These are phyloP conservation scores for Aspergillus mulundensis DNA, from an alignment of 495 filamentous ascomycete genomes.

Conservation along the genomic window DNA sequence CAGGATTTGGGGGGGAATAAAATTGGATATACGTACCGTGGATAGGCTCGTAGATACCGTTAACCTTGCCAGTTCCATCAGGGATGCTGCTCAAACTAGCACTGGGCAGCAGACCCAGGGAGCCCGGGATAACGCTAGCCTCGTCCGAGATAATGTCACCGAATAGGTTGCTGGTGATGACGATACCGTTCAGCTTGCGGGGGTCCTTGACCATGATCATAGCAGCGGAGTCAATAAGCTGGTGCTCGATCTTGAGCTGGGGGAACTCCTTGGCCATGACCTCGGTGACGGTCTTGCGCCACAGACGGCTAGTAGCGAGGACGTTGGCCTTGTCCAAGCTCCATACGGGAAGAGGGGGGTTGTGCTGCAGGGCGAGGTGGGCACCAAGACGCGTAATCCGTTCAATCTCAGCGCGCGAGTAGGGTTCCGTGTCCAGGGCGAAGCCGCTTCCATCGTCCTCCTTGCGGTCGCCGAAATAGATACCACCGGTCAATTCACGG, in stretches of 20 bases:
- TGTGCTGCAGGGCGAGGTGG: slow-evolving; percentile 71
- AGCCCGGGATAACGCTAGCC: slow-evolving; percentile 92
- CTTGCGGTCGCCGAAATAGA: slow-evolving; percentile 93
- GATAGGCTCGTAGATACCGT: slow-evolving; percentile 95
- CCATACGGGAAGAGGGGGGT: slow-evolving; percentile 81
- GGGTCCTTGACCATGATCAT: slow-evolving; percentile 99
- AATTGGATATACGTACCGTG: slow-evolving; percentile 60
- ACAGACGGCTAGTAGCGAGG: slow-evolving; percentile 81
- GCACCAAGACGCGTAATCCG: slow-evolving; percentile 81
- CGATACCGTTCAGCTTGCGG: slow-evolving; percentile 81
- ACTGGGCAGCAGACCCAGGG: slow-evolving; percentile 83
- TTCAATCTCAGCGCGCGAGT: slow-evolving; percentile 84
- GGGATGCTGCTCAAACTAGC: slow-evolving; percentile 85
- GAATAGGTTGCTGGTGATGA: slow-evolving; percentile 92
- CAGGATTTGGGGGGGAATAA: not conserved
- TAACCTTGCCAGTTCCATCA: slow-evolving; percentile 55
- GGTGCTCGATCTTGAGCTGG: slow-evolving; percentile 76
- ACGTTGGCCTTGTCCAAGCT: slow-evolving; percentile 97
- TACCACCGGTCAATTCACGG: slow-evolving; percentile 89
- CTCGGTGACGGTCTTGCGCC: slow-evolving; percentile 84
- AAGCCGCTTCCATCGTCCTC: slow-evolving; percentile 73
- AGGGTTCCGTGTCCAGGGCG: slow-evolving; percentile 87
- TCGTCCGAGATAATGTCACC: slow-evolving; percentile 97
- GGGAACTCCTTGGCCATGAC: slow-evolving; percentile 81
- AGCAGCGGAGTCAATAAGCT: slow-evolving; percentile 91